Evolutionary conservation across 1,139 yeast species (phyloP), one percentile per base, ranked within the genome.

Genomic region (Williopsis jadinii): DNA sequence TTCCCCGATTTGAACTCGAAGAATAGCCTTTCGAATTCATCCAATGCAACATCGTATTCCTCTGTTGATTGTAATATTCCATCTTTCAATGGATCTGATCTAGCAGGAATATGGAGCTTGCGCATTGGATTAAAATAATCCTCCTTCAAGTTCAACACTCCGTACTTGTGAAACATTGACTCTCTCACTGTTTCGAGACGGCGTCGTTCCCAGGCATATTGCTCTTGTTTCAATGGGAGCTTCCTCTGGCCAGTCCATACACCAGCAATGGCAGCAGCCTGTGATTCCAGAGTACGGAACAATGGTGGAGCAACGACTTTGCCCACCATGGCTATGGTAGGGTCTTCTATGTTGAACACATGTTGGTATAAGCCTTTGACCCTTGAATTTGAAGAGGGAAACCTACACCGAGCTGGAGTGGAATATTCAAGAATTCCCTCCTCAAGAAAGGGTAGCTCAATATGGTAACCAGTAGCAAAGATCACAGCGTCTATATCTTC

Each of bases 391-490:
- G 46, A 43, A 10, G 49, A 38, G 19, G 48, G 43, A 2, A 38
- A 39, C 2, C 19, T 28, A 63, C 41, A 57, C 49, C 34, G 59
- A 51, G 32, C 53, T 47, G 48, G 66, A 64, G 54, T 66, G 3
- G 46, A 43, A 30, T 42, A 42, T 9, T 39, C 42, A 15, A 43
- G 15, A n/a, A 42, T 38, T 3, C 48, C 50, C 32, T 49, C 48
- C 28, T 43, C 41, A 19, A 66, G 48, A 44, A 65, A 67, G 11
- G 70, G 69, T 37, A 73, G 2, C 70, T 70, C 36, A 66, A 67
- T 42, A 61, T 64, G 31, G 67, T 50, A 28, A 64, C 75, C 75
- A 1, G 75, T 70, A 30, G 70, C 67, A 30, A 66, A 57, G n/a
- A 70, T 54, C n/a, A 70, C 58, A 28, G 46, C 48, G 42, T 68